Percentiles rank a stretch among this genome's conserved stretches.
Conservation (phyloP, 805 yeast genomes). For the Pichia heedii region DNA sequence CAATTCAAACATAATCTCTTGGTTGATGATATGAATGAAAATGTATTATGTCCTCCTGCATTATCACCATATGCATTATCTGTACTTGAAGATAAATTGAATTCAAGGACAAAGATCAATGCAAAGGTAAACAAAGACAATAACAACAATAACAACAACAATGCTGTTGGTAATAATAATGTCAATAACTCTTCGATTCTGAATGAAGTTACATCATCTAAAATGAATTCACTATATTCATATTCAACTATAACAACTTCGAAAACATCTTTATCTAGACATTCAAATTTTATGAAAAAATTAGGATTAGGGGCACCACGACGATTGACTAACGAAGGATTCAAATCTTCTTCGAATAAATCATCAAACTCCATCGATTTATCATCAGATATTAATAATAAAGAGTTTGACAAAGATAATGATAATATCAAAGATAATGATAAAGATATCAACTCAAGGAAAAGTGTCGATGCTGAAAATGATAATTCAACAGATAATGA, state of each 20-base stretch:
- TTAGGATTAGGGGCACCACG: constrained; percentile 44
- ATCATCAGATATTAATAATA: not conserved
- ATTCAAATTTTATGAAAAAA: constrained; percentile 21
- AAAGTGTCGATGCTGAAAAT: not conserved
- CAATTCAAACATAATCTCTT: not conserved
- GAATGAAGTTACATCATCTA: constrained; percentile 4
- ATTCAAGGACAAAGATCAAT: not conserved
- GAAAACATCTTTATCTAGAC: constrained; percentile 9
- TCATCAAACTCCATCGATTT: not conserved
- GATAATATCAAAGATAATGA: not conserved
- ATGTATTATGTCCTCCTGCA: constrained; percentile 41
- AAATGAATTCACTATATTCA: not conserved
- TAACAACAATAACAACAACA: not conserved
- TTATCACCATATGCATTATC: constrained; percentile 46
- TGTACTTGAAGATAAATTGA: constrained; percentile 29
- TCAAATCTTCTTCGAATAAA: constrained; percentile 1
- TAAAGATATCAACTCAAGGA: no score
- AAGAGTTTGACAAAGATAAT: no score
- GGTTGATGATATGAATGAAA: not conserved
- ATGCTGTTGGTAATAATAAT: constrained; percentile 1
- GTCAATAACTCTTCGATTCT: constrained; percentile 7
- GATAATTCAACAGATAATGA: not conserved
- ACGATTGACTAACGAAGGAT: constrained; percentile 27
- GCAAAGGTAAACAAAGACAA: not conserved
- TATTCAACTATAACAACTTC: constrained; percentile 8